Base-by-base conservation (phyloP, 2,329 filamentous ascomycete genomes). In the Colletotrichum lupini region DNA sequence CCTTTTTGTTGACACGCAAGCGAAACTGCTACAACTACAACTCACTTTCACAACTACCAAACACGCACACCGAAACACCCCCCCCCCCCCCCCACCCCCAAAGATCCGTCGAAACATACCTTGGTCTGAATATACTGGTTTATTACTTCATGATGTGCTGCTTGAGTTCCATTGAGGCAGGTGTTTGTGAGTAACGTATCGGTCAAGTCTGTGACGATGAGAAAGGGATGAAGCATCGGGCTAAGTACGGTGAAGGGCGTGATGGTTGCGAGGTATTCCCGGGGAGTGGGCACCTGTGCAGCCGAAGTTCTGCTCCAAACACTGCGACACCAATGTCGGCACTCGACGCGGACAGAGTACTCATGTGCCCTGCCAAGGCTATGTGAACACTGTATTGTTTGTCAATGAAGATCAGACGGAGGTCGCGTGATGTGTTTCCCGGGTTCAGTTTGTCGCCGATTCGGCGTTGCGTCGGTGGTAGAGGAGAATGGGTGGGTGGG, bases 41-140 rank as follows among this genome's bases (percentile, higher is more conserved):
- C 14, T 49, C 42, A n/a, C 19, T 49, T 49, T 49, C 11, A 49
- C 42, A n/a, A 49, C 42, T 49, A 49, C 19, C 56, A 52, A 52
- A 64, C 66, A 53, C 19, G 35, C 32, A 63, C 16, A 3, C 26
- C 65, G 16, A 61, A 37, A 24, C 24, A 24, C 24, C 24, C 3
- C 24, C 35, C 6, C 14, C 70, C 53, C 56, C 60, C 57, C 26
- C 65, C 60, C 56, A n/a, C n/a, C n/a, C 67, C 70, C 60, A 1
- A 42, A 66, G 42, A 59, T 70, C 70, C 55, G 42, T 65, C 49
- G 58, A 32, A 57, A 46, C 60, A 70, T 49, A 61, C 67, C 67
- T 71, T 52, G 56, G 67, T 64, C 71, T 65, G 60, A 70, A 73
- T 66, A 65, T 53, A 73, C 67, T 64, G 71, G 60, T 64, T 73